Conservation (phyloP, 2,329 filamentous ascomycete species). For the Phialemonium atrogriseum region DNA sequence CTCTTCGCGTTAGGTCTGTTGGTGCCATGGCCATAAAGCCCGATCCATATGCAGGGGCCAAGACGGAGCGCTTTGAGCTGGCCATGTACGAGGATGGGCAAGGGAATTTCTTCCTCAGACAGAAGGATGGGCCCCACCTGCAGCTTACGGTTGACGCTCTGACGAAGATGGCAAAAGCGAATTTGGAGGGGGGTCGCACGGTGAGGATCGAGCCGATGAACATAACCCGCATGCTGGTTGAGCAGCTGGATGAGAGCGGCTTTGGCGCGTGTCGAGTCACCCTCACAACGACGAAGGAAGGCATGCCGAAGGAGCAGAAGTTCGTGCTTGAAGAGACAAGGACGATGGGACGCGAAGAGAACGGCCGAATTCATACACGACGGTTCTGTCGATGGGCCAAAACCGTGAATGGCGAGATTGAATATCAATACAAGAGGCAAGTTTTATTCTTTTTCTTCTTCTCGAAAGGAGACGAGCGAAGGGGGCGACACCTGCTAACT, state of each 20-base stretch:
- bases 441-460: constrained; percentile 2
- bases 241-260: constrained; percentile 2
- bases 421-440: constrained; percentile 6
- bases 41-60: background rate
- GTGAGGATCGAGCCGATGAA: constrained; percentile 4
- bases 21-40: too few species aligned
- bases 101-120: background rate
- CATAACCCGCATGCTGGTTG: constrained; percentile 3
- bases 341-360: constrained; percentile 6
- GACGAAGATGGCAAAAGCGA: background rate
- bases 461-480: too few species aligned
- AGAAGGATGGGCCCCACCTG: constrained; percentile 1
- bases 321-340: constrained; percentile 12
- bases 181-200: background rate
- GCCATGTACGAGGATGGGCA: background rate
- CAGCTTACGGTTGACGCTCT: background rate
- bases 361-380: constrained; percentile 13
- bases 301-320: constrained; percentile 4
- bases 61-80: constrained; percentile 1
- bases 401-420: constrained; percentile 10
- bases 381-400: constrained; percentile 12
- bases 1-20: too few species aligned
- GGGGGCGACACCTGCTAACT: too few species aligned
- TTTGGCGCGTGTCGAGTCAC: constrained; percentile 7
- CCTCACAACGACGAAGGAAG: constrained; percentile 1